phyloP scores from a whole-genome alignment of 2,329 filamentous ascomycete genomes.

The Pseudofabraea citricarpa region DNA sequence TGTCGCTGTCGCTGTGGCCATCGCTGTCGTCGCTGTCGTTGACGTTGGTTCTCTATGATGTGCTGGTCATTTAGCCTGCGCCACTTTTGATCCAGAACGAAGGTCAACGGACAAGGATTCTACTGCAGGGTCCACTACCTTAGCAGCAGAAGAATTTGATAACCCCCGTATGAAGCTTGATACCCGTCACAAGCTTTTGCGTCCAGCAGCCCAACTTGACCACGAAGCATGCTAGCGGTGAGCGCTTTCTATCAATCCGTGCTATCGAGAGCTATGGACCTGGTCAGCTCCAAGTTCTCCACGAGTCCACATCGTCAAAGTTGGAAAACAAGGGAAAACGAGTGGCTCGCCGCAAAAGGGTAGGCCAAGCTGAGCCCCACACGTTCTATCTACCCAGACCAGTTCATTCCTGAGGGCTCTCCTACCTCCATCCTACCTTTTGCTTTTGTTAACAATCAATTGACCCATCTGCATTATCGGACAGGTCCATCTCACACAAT shows the following conservation, averaged over 20 bases:
- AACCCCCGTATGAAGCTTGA: too few species aligned
- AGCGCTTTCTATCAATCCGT: not conserved
- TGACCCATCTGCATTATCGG: not conserved
- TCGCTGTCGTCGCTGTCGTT: too few species aligned
- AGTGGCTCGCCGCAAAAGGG: not conserved
- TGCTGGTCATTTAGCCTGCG: too few species aligned
- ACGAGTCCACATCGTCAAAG: not conserved
- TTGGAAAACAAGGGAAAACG: not conserved
- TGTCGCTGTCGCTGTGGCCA: too few species aligned
- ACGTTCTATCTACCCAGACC: too few species aligned
- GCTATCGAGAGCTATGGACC: not conserved
- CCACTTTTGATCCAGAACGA: too few species aligned
- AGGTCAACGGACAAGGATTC: too few species aligned
- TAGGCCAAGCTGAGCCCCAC: not conserved
- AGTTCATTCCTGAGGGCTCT: not conserved
- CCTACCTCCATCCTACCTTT: not conserved
- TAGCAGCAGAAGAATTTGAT: too few species aligned
- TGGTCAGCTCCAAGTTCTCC: not conserved
- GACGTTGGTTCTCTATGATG: too few species aligned
- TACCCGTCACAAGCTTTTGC: too few species aligned
- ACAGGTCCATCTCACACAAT: not conserved
- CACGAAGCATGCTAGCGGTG: not conserved
- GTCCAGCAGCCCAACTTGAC: too few species aligned
- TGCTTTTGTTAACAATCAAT: not conserved
- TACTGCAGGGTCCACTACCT: too few species aligned